Evolutionary conservation across 345 rosid species (phyloP), one percentile per base, ranked within the genome.

Genomic region (Linum tenue): DNA sequence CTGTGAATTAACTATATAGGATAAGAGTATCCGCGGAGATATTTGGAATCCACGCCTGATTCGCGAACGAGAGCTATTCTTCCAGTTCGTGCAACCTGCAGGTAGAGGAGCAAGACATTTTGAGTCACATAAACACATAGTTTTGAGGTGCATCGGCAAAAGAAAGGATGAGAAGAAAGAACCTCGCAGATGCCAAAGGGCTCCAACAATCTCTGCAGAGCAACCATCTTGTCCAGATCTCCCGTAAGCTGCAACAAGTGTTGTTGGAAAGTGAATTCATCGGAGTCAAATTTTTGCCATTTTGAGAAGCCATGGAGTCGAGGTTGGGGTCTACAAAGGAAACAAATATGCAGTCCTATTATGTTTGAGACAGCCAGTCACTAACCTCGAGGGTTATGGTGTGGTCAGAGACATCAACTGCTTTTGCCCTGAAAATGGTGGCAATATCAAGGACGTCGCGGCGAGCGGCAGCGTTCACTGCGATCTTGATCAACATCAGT

Each of bases 181-280:
- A 92, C 98, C 91, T 92, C 98, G 8, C 98, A 92, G 71, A 92
- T 92, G 65, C 98, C 98, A 61, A 83, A 92, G 31, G 95, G 97
- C 72, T 92, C 98, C 79, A 92, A 77, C 75, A 92, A 66, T 74
- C 96, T 88, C 73, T 90, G 99, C 39, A 92, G 72, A 5, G 97
- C 98, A 69, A 88, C 96, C 97, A 92, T 90, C 84, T 90, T 92
- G 81, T 90, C 82, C 64, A 90, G 72, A 79, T 88, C 97, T 73
- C 96, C 98, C 0, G 96, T 85, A 41, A 92, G 90, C 97, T 92
- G 79, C 56, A 39, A 71, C 56, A 62, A 59, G 71, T 2, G 7
- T 9, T 6, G 53, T 48, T 10, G 42, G 59, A 70, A 67, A 35
- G 59, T 38, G 63, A 50, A 72, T 63, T 22, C 31, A 22, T 22